Conservation (phyloP, 257 asterid genomes). For the Jaltomata sinuosa region DNA sequence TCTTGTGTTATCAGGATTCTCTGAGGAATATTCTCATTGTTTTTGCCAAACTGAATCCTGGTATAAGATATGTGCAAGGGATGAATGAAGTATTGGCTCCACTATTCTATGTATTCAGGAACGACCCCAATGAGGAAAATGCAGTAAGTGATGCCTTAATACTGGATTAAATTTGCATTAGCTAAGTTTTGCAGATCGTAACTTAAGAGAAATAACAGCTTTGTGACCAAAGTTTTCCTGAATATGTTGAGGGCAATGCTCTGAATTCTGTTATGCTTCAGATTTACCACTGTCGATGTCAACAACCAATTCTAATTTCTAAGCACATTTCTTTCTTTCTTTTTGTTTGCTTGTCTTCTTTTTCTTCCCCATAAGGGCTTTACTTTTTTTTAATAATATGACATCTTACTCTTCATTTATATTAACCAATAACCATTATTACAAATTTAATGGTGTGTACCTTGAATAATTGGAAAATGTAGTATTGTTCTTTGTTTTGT, state of each 20-base stretch:
- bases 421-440: background rate
- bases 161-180: background rate
- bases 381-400: background rate
- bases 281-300: background rate
- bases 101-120: constrained; percentile 61
- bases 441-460: background rate
- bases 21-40: constrained; percentile 58
- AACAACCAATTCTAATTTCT: background rate
- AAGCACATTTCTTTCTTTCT: background rate
- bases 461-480: background rate
- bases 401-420: background rate
- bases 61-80: constrained; percentile 98
- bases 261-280: background rate
- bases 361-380: background rate
- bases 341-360: background rate
- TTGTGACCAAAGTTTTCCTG: background rate
- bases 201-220: background rate
- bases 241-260: background rate
- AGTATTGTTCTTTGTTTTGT: background rate
- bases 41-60: constrained; percentile 94
- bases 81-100: constrained; percentile 98
- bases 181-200: background rate
- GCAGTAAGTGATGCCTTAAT: constrained; percentile 33
- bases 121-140: constrained; percentile 70
- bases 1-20: constrained; percentile 55